Evolutionary conservation across 2,329 filamentous ascomycete species (phyloP), one percentile per base, ranked within the genome.

Genomic region (Stromatinia cepivora): DNA sequence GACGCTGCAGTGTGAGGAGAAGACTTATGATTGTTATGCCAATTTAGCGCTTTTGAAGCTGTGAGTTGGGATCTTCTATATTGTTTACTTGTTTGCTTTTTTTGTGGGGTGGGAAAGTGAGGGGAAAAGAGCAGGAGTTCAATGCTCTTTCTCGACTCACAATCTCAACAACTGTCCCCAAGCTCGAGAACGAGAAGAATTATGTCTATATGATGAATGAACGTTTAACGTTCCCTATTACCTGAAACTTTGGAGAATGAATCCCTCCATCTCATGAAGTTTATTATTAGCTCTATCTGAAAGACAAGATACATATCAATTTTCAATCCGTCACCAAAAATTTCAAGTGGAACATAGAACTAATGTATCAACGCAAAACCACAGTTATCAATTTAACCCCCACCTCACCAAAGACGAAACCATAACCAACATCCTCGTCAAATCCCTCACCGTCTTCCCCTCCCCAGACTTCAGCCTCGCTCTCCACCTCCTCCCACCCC

Each of bases 341-440:
- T 15, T 53, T 31, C 48, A 34, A 54, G 28, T 31, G 31, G 20
- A 28, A 62, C 11, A 56, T 15, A 2, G 42, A 63, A 68, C 66
- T 68, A 63, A 68, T 61, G 15, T 34, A n/a, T 15, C 17, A 20
- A 39, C n/a, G 17, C 63, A 31, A 69, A 56, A 72, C 70, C 63
- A 71, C 77, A 99, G 95, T 74, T 99, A 99, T 87, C 96, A 99
- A 85, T 97, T 99, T 84, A 99, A 99, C 88, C 95, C 95, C 66
- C 94, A 98, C 85, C 92, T 97, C 77, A 90, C 94, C 79, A 94
- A 95, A 85, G 92, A 97, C 79, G 95, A 99, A 82, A 93, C 94
- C 79, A 93, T 95, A 82, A 98, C 95, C 86, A 98, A 98, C 87
- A 92, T 98, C 84, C 93, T 99, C 81, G 94, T 97, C 85, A 99